These are phyloP conservation scores for Hordeum marinum DNA, from an alignment of 176 grass and related monocot species.

Conservation along the genomic window DNA sequence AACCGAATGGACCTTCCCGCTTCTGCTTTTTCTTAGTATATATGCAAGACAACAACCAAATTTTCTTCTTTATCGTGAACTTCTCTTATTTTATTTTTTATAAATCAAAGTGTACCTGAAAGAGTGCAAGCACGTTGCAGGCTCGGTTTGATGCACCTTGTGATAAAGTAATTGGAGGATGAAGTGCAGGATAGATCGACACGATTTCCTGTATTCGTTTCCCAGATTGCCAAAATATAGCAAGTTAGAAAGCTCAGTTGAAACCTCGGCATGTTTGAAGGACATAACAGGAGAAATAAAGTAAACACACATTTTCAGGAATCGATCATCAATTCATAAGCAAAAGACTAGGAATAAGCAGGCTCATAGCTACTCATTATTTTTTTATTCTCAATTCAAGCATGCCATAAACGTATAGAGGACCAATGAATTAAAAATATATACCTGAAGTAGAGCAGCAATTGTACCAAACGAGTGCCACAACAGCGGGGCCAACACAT, in stretches of 20 bases:
- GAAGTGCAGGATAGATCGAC: conserved; percentile 88
- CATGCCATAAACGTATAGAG: background rate
- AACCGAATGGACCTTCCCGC: background rate
- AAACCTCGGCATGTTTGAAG: background rate
- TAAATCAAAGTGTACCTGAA: conserved; percentile 54
- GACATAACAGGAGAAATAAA: no score
- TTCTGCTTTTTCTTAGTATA: no score
- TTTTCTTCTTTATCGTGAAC: background rate
- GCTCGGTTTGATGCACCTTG: conserved; percentile 84
- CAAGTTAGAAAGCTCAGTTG: background rate
- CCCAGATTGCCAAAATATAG: conserved; percentile 16
- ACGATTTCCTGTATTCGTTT: conserved; percentile 70
- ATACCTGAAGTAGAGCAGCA: conserved; percentile 85
- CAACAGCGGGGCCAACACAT: conserved; percentile 65
- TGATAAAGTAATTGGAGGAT: conserved; percentile 83
- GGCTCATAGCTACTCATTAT: background rate
- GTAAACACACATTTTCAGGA: background rate
- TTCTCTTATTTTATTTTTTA: background rate
- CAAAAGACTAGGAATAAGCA: background rate
- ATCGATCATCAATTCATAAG: background rate
- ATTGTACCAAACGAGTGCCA: conserved; percentile 97
- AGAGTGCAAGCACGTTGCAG: conserved; percentile 94
- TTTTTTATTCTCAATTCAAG: conserved; percentile 11
- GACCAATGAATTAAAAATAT: background rate
- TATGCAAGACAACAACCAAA: background rate